These are phyloP conservation scores for Acaromyces ingoldii DNA, from an alignment of 1,284 basidiomycete species.

Conservation along the genomic window DNA sequence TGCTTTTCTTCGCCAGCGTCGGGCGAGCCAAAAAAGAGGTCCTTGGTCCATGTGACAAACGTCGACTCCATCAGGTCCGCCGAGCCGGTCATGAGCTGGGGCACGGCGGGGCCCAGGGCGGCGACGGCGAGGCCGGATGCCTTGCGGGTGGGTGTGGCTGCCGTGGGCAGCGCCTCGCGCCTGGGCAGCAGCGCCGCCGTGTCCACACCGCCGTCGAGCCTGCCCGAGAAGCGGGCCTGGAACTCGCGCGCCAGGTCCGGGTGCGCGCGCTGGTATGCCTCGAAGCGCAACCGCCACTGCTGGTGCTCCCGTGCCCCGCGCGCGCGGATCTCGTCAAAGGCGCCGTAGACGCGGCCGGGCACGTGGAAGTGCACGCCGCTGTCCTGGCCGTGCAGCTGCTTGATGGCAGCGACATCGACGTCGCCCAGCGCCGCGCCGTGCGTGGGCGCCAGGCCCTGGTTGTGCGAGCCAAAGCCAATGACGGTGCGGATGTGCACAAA, in stretches of 20 bases:
- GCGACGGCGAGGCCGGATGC: constrained; percentile 84
- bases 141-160: constrained; percentile 85
- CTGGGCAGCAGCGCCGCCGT: background rate
- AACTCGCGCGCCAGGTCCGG: constrained; percentile 68
- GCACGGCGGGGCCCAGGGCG: constrained; percentile 67
- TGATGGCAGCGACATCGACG: constrained; percentile 79
- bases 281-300: constrained; percentile 71
- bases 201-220: constrained; percentile 83
- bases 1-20: constrained; percentile 39
- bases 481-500: constrained; percentile 81
- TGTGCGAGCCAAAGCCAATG: constrained; percentile 88
- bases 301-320: constrained; percentile 70
- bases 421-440: constrained; percentile 88
- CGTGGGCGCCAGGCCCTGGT: constrained; percentile 85
- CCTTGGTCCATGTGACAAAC: constrained; percentile 73
- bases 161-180: constrained; percentile 65
- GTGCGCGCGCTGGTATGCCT: constrained; percentile 70
- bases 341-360: constrained; percentile 67
- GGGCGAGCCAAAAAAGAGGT: constrained; percentile 85
- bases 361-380: constrained; percentile 74
- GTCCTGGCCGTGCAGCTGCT: constrained; percentile 79
- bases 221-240: constrained; percentile 64
- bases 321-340: constrained; percentile 65
- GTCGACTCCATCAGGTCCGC: constrained; percentile 90
- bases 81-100: constrained; percentile 75